phyloP scores from a whole-genome alignment of 345 rosid species.

The Carallia pectinifolia region DNA sequence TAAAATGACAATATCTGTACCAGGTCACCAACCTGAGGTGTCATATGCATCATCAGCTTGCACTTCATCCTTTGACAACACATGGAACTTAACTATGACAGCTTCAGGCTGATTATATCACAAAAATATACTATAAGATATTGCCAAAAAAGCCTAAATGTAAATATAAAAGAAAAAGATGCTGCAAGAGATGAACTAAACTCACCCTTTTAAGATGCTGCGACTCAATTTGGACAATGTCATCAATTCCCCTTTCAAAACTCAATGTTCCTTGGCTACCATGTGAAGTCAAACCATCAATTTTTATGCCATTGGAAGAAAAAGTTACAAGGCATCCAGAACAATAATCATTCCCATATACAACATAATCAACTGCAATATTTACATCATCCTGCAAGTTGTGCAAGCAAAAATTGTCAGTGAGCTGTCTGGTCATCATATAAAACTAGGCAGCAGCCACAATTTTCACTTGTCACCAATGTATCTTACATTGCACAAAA shows the following conservation, averaged over 20 bases:
- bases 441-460: constrained; percentile 1
- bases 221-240: constrained; percentile 58
- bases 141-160: too few relatives aligned
- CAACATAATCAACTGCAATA: constrained; percentile 57
- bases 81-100: constrained; percentile 50
- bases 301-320: constrained; percentile 51
- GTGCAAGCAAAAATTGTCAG: constrained; percentile 24
- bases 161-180: not conserved
- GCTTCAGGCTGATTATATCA: constrained; percentile 51
- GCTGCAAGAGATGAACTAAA: not conserved
- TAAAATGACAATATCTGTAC: not conserved
- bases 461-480: constrained; percentile 7
- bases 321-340: constrained; percentile 50
- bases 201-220: constrained; percentile 71
- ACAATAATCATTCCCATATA: constrained; percentile 41
- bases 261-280: constrained; percentile 38
- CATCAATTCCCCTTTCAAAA: constrained; percentile 63
- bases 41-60: constrained; percentile 34
- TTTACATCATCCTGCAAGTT: constrained; percentile 51
- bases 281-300: constrained; percentile 37
- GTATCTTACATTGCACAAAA: not conserved
- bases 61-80: constrained; percentile 40
- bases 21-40: constrained; percentile 46
- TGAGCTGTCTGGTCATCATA: constrained; percentile 3
- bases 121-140: constrained; percentile 11